phyloP scores from a whole-genome alignment of 768 basidiomycete genomes.

The Coprinopsis strossmayeri region DNA sequence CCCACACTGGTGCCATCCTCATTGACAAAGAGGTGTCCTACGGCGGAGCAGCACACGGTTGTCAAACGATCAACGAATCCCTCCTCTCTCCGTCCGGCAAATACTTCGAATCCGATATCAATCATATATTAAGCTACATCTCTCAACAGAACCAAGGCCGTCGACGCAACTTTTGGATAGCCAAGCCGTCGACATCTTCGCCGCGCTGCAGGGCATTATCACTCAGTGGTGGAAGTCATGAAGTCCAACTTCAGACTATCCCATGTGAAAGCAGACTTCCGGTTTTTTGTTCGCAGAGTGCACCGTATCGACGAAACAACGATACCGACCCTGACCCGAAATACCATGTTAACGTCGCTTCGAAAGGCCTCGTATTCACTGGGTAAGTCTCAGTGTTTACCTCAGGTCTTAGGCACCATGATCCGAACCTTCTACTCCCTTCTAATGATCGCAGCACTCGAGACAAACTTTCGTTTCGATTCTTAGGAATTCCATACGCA shows the following conservation, averaged over 20 bases:
- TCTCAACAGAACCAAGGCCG: neutral
- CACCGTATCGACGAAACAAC: conserved; percentile 21
- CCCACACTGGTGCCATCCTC: conserved; percentile 16
- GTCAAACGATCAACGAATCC: conserved; percentile 16
- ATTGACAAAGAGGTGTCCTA: conserved; percentile 13
- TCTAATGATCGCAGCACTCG: conserved; percentile 25
- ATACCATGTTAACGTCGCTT: conserved; percentile 21
- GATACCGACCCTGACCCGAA: conserved; percentile 16
- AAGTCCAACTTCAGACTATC: neutral
- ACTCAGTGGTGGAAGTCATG: neutral
- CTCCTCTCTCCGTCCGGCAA: conserved; percentile 16
- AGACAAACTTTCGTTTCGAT: conserved; percentile 42
- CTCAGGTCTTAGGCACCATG: too few relatives aligned
- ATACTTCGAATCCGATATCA: conserved; percentile 7
- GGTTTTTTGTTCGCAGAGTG: conserved; percentile 23
- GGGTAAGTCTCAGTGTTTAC: conserved; percentile 14
- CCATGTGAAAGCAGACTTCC: conserved; percentile 17
- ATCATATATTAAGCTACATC: neutral
- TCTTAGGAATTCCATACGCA: conserved; percentile 46
- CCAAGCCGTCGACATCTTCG: too few relatives aligned
- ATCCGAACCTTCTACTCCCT: neutral
- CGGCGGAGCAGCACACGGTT: conserved; percentile 13
- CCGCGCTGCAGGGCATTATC: neutral
- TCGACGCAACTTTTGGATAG: neutral
- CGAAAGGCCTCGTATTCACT: conserved; percentile 17